phyloP scores from a whole-genome alignment of 2,329 filamentous ascomycete genomes.

The Colletotrichum paranaense region DNA sequence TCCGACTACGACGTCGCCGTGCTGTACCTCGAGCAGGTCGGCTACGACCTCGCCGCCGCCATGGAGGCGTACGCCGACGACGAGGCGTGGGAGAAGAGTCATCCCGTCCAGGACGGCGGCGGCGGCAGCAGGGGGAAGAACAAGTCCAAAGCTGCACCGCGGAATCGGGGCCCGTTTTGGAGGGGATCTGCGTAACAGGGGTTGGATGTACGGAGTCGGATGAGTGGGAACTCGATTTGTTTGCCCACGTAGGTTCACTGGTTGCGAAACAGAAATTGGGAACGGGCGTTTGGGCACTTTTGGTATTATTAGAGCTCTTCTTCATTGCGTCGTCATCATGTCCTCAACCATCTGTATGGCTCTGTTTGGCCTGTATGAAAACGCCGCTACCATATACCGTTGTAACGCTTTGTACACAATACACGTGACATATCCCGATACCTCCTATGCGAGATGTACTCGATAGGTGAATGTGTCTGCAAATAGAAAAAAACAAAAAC shows the following conservation, averaged over 20 bases:
- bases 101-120: conserved; percentile 63
- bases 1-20: conserved; percentile 81
- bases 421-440: conserved; percentile 1
- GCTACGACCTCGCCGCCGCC: conserved; percentile 74
- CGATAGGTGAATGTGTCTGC: neutral
- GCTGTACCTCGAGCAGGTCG: conserved; percentile 77
- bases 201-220: neutral
- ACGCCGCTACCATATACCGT: conserved; percentile 30
- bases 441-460: neutral
- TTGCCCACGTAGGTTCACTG: neutral
- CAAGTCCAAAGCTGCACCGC: conserved; percentile 40
- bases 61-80: conserved; percentile 75
- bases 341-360: conserved; percentile 26
- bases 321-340: conserved; percentile 37
- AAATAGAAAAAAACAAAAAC: neutral
- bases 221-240: neutral
- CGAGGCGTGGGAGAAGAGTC: conserved; percentile 78
- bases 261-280: neutral
- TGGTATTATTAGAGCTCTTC: conserved; percentile 32
- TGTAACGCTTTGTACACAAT: conserved; percentile 29
- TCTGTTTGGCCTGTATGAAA: conserved; percentile 32
- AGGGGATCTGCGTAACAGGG: conserved; percentile 38
- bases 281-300: conserved; percentile 6
- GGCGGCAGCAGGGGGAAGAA: conserved; percentile 37
- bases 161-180: conserved; percentile 45